Percentiles rank a stretch among this genome's conserved stretches.
phyloP scores from a whole-genome alignment of 164 flowering plant species.

The Umbellularia californica region DNA sequence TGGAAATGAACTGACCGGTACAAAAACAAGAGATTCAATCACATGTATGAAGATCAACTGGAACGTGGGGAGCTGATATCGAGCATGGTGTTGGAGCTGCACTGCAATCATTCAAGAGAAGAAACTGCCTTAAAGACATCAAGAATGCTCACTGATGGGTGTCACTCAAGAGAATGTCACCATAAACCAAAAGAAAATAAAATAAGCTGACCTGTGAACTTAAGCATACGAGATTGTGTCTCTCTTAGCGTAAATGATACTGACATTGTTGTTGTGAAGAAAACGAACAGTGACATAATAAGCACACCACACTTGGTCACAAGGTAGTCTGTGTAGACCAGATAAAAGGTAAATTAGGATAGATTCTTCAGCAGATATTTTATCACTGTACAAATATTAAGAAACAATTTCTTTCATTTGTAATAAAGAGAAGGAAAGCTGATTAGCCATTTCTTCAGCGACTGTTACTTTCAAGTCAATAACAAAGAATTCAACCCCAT shows the following conservation, averaged over 20 bases:
- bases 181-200: conserved; percentile 8
- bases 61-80: conserved; percentile 92
- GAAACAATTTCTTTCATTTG: background rate
- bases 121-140: background rate
- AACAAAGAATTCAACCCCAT: background rate
- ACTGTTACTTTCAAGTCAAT: background rate
- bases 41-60: conserved; percentile 98
- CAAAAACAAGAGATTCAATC: conserved; percentile 97
- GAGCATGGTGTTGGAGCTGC: conserved; percentile 99
- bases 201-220: conserved; percentile 72
- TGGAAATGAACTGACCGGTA: conserved; percentile 57
- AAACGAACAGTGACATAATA: conserved; percentile 97
- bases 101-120: conserved; percentile 49
- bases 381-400: background rate
- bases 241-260: conserved; percentile 97
- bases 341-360: background rate
- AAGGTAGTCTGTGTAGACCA: conserved; percentile 64
- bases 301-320: conserved; percentile 97
- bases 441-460: background rate
- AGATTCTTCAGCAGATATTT: background rate
- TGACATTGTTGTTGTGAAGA: conserved; percentile 98
- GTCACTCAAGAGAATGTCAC: background rate
- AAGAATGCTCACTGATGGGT: background rate
- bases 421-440: background rate
- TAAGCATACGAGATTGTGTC: conserved; percentile 98